These are phyloP conservation scores for Lotmaria passim DNA, from an alignment of 208 protist species.

Conservation along the genomic window DNA sequence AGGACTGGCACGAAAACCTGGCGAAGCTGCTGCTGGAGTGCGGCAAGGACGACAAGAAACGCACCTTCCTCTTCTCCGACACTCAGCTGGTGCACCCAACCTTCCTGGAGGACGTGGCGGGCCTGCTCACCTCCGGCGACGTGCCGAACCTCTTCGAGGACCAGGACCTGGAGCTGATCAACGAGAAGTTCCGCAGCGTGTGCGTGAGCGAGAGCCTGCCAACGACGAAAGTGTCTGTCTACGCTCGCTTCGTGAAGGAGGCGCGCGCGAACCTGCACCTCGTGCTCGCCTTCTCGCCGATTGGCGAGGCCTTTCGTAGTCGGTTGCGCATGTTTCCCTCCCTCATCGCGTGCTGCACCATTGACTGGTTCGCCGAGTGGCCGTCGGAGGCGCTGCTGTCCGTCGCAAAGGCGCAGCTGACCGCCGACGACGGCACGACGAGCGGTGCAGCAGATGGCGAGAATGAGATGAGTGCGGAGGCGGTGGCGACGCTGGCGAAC, in stretches of 20 bases:
- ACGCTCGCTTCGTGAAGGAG: slow-evolving; percentile 94
- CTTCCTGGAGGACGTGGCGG: slow-evolving; percentile 98
- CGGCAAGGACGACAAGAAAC: slow-evolving; percentile 95
- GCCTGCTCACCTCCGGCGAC: slow-evolving; percentile 96
- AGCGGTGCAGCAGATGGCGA: not conserved
- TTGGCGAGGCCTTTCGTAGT: slow-evolving; percentile 94
- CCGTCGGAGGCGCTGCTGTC: slow-evolving; percentile 94
- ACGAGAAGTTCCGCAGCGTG: slow-evolving; percentile 93
- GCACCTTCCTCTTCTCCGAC: slow-evolving; percentile 97
- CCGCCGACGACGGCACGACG: slow-evolving; percentile 14
- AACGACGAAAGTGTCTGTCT: slow-evolving; percentile 96
- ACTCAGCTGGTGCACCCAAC: slow-evolving; percentile 96
- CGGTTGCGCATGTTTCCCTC: slow-evolving; percentile 98
- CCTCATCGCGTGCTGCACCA: slow-evolving; percentile 97
- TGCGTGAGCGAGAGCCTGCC: slow-evolving; percentile 91
- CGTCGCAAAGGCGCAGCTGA: slow-evolving; percentile 90
- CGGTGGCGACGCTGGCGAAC: slow-evolving; percentile 53
- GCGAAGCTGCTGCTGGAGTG: slow-evolving; percentile 93
- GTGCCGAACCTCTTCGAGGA: slow-evolving; percentile 97
- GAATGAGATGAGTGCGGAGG: slow-evolving; percentile 20
- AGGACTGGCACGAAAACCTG: slow-evolving; percentile 97
- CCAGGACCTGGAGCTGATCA: slow-evolving; percentile 96
- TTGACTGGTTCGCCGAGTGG: slow-evolving; percentile 99
- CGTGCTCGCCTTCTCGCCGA: slow-evolving; percentile 96
- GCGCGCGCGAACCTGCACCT: slow-evolving; percentile 96